These are phyloP conservation scores for Ustilago bromivora DNA, from an alignment of 1,284 basidiomycete species.

Conservation along the genomic window DNA sequence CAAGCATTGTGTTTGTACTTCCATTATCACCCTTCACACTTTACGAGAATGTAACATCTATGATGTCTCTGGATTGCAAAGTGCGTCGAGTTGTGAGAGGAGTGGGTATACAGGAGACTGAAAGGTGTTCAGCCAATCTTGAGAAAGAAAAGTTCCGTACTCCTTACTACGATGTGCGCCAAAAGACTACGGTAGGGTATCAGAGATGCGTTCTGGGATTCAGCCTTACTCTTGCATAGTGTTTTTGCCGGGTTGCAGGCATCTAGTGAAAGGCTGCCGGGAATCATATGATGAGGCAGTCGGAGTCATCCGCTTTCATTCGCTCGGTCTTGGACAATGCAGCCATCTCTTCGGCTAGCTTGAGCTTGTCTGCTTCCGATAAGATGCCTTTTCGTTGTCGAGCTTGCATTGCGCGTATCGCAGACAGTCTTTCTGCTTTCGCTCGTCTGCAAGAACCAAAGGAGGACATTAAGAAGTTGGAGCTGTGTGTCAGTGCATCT, in stretches of 20 bases:
- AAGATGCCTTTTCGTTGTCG: slow-evolving; percentile 58
- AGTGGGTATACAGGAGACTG: background rate
- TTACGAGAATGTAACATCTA: background rate
- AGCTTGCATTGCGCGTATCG: slow-evolving; percentile 56
- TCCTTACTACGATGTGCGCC: too few species aligned
- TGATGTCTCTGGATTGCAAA: background rate
- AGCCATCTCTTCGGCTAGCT: slow-evolving; percentile 62
- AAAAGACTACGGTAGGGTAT: background rate
- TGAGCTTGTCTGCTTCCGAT: slow-evolving; percentile 48
- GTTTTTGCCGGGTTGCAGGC: background rate
- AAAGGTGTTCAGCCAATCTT: too few species aligned
- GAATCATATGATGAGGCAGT: slow-evolving; percentile 45
- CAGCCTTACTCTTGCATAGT: background rate
- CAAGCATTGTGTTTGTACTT: background rate
- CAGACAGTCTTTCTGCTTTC: slow-evolving; percentile 53
- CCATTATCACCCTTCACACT: background rate
- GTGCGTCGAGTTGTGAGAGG: background rate
- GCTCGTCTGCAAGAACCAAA: slow-evolving; percentile 44
- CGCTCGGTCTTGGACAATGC: slow-evolving; percentile 33
- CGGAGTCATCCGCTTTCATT: slow-evolving; percentile 37
- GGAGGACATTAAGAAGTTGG: background rate
- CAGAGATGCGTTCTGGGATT: background rate
- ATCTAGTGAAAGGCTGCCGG: background rate
- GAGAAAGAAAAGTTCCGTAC: too few species aligned
- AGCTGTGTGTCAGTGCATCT: background rate